phyloP scores from a whole-genome alignment of 2,329 filamentous ascomycete genomes.

The Fusarium hainanense region DNA sequence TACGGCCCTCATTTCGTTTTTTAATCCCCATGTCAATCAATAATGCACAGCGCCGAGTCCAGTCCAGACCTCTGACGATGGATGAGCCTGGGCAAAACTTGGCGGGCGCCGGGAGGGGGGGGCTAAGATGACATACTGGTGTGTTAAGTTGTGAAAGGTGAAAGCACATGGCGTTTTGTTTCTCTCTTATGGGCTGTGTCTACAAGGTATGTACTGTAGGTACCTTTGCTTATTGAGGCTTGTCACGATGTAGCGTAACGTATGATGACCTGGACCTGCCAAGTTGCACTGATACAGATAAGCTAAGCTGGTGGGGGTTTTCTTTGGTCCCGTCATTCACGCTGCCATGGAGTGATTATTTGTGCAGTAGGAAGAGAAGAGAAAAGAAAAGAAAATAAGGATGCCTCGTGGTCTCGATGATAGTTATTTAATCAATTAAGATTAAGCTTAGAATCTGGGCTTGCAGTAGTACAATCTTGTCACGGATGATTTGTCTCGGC shows the following conservation, averaged over 20 bases:
- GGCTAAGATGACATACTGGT: conserved; percentile 34
- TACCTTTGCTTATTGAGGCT: conserved; percentile 2
- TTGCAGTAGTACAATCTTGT: conserved; percentile 10
- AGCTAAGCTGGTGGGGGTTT: neutral
- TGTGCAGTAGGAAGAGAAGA: neutral
- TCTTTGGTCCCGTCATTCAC: neutral
- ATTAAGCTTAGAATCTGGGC: conserved; percentile 21
- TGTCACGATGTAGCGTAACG: conserved; percentile 28
- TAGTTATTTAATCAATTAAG: conserved; percentile 9
- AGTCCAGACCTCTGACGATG: conserved; percentile 37
- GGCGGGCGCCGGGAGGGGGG: conserved; percentile 10
- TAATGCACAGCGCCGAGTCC: conserved; percentile 13
- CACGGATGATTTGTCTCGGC: neutral
- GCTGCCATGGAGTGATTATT: neutral
- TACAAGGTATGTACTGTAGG: neutral
- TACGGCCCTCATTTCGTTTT: conserved; percentile 1
- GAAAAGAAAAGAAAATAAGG: neutral
- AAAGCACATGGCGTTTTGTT: conserved; percentile 22
- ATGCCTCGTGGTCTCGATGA: conserved; percentile 1
- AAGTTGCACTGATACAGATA: conserved; percentile 14
- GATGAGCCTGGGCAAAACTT: conserved; percentile 34
- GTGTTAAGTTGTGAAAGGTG: conserved; percentile 37
- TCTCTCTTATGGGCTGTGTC: neutral
- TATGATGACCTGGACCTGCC: conserved; percentile 21
- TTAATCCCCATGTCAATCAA: conserved; percentile 12